Conservation (phyloP, 163 green algal species). For the Volvox carteri region DNA sequence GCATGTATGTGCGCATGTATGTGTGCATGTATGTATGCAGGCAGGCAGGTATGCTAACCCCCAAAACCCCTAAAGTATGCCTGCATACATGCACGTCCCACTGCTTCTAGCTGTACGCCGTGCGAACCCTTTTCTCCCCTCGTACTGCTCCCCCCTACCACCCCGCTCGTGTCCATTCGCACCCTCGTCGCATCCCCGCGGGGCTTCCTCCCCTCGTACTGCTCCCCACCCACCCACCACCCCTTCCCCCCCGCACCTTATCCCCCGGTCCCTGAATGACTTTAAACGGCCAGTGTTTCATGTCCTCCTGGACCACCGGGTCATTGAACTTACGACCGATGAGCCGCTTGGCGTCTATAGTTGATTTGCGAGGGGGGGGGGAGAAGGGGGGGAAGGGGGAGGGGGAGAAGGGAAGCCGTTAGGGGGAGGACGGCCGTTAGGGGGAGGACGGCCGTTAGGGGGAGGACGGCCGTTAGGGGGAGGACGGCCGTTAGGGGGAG, state of each 20-base stretch:
- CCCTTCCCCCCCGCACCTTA: constrained; percentile 71
- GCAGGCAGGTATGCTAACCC: background rate
- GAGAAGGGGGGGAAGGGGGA: background rate
- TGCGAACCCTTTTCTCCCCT: too few species aligned
- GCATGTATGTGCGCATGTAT: background rate
- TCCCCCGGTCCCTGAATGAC: constrained; percentile 79
- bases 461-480: background rate
- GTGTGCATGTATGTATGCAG: background rate
- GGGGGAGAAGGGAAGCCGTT: background rate
- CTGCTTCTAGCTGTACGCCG: too few species aligned
- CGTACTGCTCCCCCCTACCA: too few species aligned
- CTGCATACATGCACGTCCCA: too few species aligned
- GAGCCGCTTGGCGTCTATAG: constrained; percentile 94
- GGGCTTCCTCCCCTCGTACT: background rate
- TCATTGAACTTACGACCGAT: constrained; percentile 92
- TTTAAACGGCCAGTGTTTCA: constrained; percentile 88
- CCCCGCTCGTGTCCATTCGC: too few species aligned
- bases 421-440: background rate
- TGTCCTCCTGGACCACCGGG: constrained; percentile 80
- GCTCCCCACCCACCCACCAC: too few species aligned
- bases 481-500: background rate
- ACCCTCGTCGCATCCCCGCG: background rate
- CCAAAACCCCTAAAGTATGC: too few species aligned
- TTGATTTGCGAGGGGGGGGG: background rate
- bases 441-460: background rate